A percentile compares a stretch with the other conserved stretches of the same genome.
Evolutionary conservation across 2,329 filamentous ascomycete genomes (phyloP).

Genomic region (Anthostomella pinea): DNA sequence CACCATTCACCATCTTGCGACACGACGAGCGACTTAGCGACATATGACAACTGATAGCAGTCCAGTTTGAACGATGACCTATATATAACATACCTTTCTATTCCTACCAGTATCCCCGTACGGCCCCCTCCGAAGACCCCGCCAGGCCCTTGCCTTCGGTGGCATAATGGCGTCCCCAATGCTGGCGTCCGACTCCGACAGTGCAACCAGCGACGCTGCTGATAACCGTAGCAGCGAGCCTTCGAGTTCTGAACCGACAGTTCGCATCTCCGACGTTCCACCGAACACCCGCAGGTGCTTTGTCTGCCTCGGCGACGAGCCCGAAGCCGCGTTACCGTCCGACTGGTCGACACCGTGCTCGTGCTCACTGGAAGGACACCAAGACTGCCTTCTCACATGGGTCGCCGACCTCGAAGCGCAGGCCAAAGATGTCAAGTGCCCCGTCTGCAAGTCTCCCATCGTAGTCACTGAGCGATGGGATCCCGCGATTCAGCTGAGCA

Average conservation of each 20-base stretch:
- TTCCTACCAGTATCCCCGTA: no score
- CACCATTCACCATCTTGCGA: no score
- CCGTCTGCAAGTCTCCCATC: conserved; percentile 85
- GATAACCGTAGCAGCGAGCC: conserved; percentile 10
- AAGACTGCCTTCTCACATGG: conserved; percentile 79
- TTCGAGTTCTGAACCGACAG: no score
- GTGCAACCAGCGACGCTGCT: not conserved
- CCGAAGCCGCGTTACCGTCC: conserved; percentile 44
- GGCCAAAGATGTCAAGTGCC: conserved; percentile 70
- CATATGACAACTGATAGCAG: no score
- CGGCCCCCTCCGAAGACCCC: no score
- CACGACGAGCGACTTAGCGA: no score
- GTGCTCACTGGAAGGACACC: conserved; percentile 87
- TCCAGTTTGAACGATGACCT: no score
- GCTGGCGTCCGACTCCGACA: not conserved
- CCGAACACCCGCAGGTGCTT: conserved; percentile 50
- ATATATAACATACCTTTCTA: no score
- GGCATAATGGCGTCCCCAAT: no score
- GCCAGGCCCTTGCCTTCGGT: no score
- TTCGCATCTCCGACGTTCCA: conserved; percentile 15
- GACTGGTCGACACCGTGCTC: conserved; percentile 86
- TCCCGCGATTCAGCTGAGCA: conserved; percentile 64
- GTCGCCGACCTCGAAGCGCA: conserved; percentile 80
- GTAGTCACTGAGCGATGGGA: conserved; percentile 72
- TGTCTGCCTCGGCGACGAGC: conserved; percentile 60